A percentile compares a stretch with the other conserved stretches of the same genome.
These are phyloP conservation scores for Fusarium gaditjirri DNA, from an alignment of 2,329 filamentous ascomycete genomes.

Conservation along the genomic window DNA sequence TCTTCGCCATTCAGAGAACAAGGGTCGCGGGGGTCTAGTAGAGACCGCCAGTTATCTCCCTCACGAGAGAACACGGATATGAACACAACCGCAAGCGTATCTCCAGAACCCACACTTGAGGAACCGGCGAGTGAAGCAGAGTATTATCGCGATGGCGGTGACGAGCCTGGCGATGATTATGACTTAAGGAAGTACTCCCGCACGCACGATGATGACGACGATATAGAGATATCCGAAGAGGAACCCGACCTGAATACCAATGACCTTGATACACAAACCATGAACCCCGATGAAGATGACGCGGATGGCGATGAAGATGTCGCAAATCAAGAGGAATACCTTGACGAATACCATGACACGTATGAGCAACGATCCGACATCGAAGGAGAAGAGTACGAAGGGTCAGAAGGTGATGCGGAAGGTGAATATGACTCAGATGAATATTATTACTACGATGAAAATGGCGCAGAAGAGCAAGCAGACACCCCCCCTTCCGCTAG, in stretches of 20 bases:
- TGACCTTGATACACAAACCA: conserved; percentile 36
- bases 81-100: neutral
- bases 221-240: conserved; percentile 45
- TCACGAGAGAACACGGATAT: conserved; percentile 8
- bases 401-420: conserved; percentile 47
- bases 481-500: conserved; percentile 22
- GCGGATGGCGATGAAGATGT: conserved; percentile 45
- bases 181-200: conserved; percentile 49
- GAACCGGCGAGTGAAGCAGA: conserved; percentile 36
- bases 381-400: conserved; percentile 35
- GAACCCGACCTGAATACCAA: conserved; percentile 45
- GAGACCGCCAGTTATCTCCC: conserved; percentile 11
- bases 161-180: conserved; percentile 49
- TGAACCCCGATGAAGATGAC: conserved; percentile 38
- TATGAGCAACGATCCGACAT: conserved; percentile 35
- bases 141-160: conserved; percentile 41
- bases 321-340: conserved; percentile 33
- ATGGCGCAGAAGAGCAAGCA: conserved; percentile 34
- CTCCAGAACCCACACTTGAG: conserved; percentile 17
- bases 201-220: conserved; percentile 49
- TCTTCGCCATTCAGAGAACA: conserved; percentile 34
- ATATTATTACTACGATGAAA: conserved; percentile 42
- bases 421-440: conserved; percentile 45
- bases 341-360: conserved; percentile 21
- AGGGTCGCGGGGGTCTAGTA: conserved; percentile 13